Base-by-base conservation (phyloP, 495 filamentous ascomycete genomes). In the Elasticomyces elasticus region DNA sequence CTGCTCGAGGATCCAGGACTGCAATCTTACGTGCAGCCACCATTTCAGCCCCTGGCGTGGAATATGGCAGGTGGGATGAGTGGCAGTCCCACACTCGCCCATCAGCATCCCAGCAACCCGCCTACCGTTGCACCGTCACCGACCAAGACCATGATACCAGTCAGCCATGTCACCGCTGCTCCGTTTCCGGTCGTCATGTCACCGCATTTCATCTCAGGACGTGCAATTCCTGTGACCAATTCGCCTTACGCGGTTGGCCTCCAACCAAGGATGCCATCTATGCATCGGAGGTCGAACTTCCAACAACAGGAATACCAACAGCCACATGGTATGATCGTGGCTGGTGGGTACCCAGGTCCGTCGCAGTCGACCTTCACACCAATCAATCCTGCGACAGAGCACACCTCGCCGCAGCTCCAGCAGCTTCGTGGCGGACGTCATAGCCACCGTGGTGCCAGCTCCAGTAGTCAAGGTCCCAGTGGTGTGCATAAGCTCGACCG, bases 1-100 rank as follows among this genome's bases (percentile, higher is more conserved):
- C 61, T 75, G 9, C 65, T 75, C 42, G 72, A 75, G 58, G 72
- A 74, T 56, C 61, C 67, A 1, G 69, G 72, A 1, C 58, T 72
- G 30, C 71, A 74, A 46, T 59, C 63, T 6, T 66, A 65, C 51
- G 41, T 60, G 19, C 59, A 61, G 12, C 51, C 31, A 17, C 43
- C 57, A 11, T 73, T 72, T 42, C 58, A 62, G 24, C 71, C 71
- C 11, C 55, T 72, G 31, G 57, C 49, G n/a, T 73, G 70, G 64
- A 56, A 63, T n/a, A 65, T 65, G 66, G 68, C 59, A 0, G 56
- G 61, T n/a, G 30, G 42, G 25, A 3, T 17, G 13, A 23, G 19
- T 13, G 13, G 13, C 35, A 31, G 2, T 27, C 38, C 33, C 26
- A 51, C 33, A 56, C 25, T 20, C 23, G 22, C 46, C 37, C 38